These are phyloP conservation scores for Curvularia sp. DNA, from an alignment of 2,329 filamentous ascomycete genomes.

Conservation along the genomic window DNA sequence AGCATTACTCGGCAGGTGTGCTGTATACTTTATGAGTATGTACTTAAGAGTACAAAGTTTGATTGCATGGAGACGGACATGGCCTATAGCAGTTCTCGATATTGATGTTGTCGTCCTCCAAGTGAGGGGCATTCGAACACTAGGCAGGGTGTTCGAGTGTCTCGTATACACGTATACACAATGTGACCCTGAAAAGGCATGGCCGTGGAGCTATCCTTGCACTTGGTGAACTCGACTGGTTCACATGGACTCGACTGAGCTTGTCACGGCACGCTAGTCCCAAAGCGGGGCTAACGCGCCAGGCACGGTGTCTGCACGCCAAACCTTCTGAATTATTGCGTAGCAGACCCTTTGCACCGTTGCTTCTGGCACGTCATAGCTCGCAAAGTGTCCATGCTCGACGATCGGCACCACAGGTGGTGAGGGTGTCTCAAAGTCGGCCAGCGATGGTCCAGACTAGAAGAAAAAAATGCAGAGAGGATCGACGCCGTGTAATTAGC, in stretches of 20 bases:
- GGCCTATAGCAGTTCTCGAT: background rate
- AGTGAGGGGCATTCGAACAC: too few species aligned
- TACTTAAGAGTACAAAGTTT: background rate
- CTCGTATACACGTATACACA: too few species aligned
- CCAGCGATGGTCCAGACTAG: conserved; percentile 6
- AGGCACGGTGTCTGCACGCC: background rate
- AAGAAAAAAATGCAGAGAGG: background rate
- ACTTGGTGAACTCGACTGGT: background rate
- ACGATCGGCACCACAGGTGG: background rate
- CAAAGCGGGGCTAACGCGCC: background rate
- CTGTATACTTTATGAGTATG: background rate
- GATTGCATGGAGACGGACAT: background rate
- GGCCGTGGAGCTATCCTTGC: background rate
- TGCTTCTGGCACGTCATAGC: background rate
- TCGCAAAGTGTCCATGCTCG: too few species aligned
- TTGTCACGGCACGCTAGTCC: background rate
- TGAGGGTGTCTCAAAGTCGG: background rate
- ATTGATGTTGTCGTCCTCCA: too few species aligned
- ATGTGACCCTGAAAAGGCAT: too few species aligned
- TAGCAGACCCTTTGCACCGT: too few species aligned
- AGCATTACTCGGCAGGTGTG: background rate
- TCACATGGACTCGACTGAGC: background rate
- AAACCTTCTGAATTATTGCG: background rate
- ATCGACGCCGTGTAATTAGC: conserved; percentile 6
- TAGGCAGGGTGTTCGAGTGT: background rate